Percentiles rank a stretch among this genome's conserved stretches.
Evolutionary conservation across 495 filamentous ascomycete species (phyloP).

Genomic region (Aspergillus olivimuriae): DNA sequence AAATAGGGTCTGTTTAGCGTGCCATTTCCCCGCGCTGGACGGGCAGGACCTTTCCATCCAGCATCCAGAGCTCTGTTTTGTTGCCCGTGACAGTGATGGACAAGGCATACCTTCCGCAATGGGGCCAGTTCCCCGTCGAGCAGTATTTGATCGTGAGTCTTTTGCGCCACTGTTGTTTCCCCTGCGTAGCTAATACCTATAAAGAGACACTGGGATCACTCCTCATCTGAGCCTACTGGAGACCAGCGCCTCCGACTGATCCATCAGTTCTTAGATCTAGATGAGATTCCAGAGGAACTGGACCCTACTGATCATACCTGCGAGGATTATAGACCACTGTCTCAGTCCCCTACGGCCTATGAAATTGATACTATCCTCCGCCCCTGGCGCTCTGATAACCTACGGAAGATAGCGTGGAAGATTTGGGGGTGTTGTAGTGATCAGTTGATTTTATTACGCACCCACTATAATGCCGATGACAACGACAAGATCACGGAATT

Average conservation of each 20-base stretch:
- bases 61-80: no score
- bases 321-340: background rate
- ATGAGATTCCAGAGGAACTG: conserved; percentile 6
- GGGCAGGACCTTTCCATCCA: no score
- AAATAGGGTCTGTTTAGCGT: no score
- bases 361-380: conserved; percentile 11
- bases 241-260: conserved; percentile 12
- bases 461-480: conserved; percentile 10
- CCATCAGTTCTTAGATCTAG: conserved; percentile 9
- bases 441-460: conserved; percentile 8
- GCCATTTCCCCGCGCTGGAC: no score
- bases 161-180: background rate
- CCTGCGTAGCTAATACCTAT: background rate
- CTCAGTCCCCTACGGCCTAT: conserved; percentile 4
- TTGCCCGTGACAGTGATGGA: no score
- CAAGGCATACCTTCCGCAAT: background rate
- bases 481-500: conserved; percentile 9
- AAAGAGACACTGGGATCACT: conserved; percentile 9
- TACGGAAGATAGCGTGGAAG: conserved; percentile 9
- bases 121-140: conserved; percentile 8
- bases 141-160: conserved; percentile 11
- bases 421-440: background rate
- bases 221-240: conserved; percentile 3
- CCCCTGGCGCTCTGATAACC: conserved; percentile 9
- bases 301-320: background rate